phyloP scores from a whole-genome alignment of 148 eudicot species.

The Dianthus caryophyllus region DNA sequence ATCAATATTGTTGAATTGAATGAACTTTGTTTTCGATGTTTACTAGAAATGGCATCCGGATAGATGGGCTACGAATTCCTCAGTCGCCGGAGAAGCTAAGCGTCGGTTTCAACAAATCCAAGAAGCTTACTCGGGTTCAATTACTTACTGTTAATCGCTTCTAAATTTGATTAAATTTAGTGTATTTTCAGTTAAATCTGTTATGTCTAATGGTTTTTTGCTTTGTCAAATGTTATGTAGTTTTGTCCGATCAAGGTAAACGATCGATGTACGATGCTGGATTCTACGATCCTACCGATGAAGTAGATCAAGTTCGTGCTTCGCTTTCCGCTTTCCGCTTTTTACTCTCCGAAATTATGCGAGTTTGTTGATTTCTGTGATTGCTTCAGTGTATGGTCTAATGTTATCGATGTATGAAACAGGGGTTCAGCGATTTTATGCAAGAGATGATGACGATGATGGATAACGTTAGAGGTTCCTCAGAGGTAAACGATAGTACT shows the following conservation, averaged over 20 bases:
- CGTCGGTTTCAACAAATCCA: slow-evolving; percentile 86
- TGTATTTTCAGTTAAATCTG: not conserved
- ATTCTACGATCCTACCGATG: slow-evolving; percentile 67
- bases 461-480: slow-evolving; percentile 43
- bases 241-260: slow-evolving; percentile 73
- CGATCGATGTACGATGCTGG: slow-evolving; percentile 88
- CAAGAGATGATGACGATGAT: slow-evolving; percentile 75
- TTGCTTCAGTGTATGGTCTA: not conserved
- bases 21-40: not conserved
- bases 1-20: not conserved
- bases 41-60: slow-evolving; percentile 93
- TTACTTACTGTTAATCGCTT: not conserved
- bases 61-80: slow-evolving; percentile 49
- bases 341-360: not conserved
- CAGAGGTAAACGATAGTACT: slow-evolving; percentile 39
- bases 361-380: too few species aligned
- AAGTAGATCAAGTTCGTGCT: slow-evolving; percentile 58
- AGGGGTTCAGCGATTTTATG: slow-evolving; percentile 90
- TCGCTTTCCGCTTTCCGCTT: not conserved
- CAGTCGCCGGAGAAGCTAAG: slow-evolving; percentile 61
- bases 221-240: slow-evolving; percentile 32
- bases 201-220: not conserved
- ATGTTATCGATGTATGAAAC: slow-evolving; percentile 16
- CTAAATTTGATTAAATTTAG: not conserved
- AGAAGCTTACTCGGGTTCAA: slow-evolving; percentile 81